Base-by-base conservation (phyloP, 768 basidiomycete species). In the Boletales sp. region DNA sequence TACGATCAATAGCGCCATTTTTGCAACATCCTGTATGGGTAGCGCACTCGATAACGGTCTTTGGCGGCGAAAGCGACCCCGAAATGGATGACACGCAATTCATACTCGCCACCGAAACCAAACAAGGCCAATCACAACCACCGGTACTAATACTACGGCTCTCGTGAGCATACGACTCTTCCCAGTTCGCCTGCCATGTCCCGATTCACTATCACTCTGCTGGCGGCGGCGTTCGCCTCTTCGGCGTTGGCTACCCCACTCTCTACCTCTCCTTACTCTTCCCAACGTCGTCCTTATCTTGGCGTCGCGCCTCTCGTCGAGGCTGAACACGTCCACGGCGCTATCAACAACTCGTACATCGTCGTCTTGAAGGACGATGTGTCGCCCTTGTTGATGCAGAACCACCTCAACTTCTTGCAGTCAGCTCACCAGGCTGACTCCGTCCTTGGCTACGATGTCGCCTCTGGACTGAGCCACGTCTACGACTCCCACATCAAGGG, bases 341-440 rank as follows among this genome's bases (percentile, higher is more conserved):
- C 80, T 49, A 72, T 94, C 66, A 84, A 87, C 73, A 87, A 94
- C 76, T 89, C 90, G n/a, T 98, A 97, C 74, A 92, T 98, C 55
- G 82, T 98, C 67, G 79, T 93, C 65, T 76, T 98, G 56, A 92
- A 90, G 78, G 77, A 83, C 51, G 83, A 81, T 49, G 55, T 86
- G 12, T 74, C 82, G 5, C 60, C 75, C 9, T 67, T 74, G 15
- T 71, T 84, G 36, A 74, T 86, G 66, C 71, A 81, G 60, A 87
- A 85, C 69, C 93, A 95, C 66, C 70, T 93, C 69, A 85, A 86
- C 67, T 84, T 88, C 70, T 70, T 96, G 45, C 73, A 86, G 64
- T 69, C 66, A n/a, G 72, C 71, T n/a, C 83, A 86, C 35, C 75
- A 81, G 44, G 65, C 71, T 41, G 75, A 81, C 41, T 75, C 81